Evolutionary conservation across 306 rosid species (phyloP).

Genomic region (Castanea crenata): DNA sequence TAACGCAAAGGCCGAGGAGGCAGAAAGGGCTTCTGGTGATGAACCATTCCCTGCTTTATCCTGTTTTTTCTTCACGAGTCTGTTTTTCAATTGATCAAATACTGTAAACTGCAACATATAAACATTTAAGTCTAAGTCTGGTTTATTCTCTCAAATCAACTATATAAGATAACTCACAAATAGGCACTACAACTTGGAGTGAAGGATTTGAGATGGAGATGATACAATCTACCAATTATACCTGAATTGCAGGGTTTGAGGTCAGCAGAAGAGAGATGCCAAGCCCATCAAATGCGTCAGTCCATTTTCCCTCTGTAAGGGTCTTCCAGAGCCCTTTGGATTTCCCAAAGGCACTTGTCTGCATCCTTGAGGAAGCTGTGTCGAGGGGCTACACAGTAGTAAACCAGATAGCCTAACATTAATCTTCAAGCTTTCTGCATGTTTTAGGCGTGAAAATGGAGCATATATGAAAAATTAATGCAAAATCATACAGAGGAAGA

Average conservation of each 20-base stretch:
- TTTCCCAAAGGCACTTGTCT: constrained; percentile 94
- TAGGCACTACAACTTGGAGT: background rate
- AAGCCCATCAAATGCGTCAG: constrained; percentile 93
- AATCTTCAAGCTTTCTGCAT: constrained; percentile 23
- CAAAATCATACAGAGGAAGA: background rate
- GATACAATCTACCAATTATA: constrained; percentile 9
- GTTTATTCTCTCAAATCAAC: constrained; percentile 14
- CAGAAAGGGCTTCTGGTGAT: constrained; percentile 77
- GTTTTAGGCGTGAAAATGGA: background rate
- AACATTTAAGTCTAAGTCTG: constrained; percentile 27
- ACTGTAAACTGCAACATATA: constrained; percentile 72
- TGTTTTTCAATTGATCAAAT: constrained; percentile 88
- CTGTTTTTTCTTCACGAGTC: constrained; percentile 45
- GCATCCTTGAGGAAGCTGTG: constrained; percentile 98
- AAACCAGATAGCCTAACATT: constrained; percentile 37
- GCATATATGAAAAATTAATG: background rate
- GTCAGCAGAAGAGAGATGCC: constrained; percentile 88
- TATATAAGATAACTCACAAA: background rate
- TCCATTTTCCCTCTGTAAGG: constrained; percentile 88
- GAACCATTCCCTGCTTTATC: constrained; percentile 35
- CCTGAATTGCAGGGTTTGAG: constrained; percentile 97
- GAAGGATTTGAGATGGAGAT: background rate
- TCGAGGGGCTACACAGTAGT: constrained; percentile 81
- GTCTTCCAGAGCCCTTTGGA: constrained; percentile 84
- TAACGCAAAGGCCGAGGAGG: constrained; percentile 70